phyloP scores from a whole-genome alignment of 306 rosid genomes.

The Abrus precatorius region DNA sequence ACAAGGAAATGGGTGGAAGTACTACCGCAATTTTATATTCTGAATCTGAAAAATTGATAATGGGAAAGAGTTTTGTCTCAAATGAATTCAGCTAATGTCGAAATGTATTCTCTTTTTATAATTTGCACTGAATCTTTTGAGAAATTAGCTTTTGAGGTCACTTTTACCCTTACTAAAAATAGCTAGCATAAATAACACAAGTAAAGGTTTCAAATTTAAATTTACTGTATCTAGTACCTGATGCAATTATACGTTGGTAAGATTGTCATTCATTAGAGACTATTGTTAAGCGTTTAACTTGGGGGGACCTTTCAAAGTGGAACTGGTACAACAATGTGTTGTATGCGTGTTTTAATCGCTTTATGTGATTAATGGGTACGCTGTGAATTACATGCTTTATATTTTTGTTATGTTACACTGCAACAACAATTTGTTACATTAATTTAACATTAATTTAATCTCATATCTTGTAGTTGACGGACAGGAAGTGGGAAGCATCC shows the following conservation, averaged over 20 bases:
- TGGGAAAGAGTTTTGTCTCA: not conserved
- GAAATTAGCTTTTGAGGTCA: not conserved
- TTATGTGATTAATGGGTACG: not conserved
- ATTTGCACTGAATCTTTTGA: not conserved
- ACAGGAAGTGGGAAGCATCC: constrained; percentile 89
- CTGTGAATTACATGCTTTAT: not conserved
- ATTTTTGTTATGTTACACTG: not conserved
- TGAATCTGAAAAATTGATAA: constrained; percentile 26
- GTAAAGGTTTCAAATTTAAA: constrained; percentile 12
- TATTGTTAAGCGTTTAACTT: not conserved
- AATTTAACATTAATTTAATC: constrained; percentile 28
- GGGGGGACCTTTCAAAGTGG: constrained; percentile 19
- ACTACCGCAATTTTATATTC: constrained; percentile 14
- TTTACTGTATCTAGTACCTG: constrained; percentile 4
- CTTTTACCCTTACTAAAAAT: not conserved
- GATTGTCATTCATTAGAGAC: constrained; percentile 21
- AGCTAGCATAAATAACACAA: constrained; percentile 13
- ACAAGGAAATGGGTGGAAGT: constrained; percentile 32
- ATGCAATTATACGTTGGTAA: not conserved
- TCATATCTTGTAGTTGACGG: constrained; percentile 78
- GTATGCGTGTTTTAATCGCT: not conserved
- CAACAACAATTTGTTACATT: constrained; percentile 26
- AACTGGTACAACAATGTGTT: not conserved
- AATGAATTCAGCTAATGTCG: constrained; percentile 1
- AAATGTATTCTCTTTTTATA: constrained; percentile 35